These are phyloP conservation scores for Cytospora piceicola DNA, from an alignment of 2,329 filamentous ascomycete species.

Conservation along the genomic window DNA sequence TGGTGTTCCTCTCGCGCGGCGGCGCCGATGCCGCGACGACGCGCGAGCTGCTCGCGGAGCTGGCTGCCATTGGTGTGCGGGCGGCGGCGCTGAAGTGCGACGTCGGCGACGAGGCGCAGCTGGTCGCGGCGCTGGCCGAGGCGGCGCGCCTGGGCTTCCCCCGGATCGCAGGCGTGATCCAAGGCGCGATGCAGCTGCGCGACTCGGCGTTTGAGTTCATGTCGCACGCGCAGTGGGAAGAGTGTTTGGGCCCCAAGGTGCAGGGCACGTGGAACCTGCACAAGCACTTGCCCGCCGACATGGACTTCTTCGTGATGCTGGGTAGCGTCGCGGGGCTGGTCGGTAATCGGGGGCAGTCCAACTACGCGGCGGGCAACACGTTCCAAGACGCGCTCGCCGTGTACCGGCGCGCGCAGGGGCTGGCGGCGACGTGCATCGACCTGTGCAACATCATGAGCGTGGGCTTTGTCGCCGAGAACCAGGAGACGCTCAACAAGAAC, in stretches of 20 bases:
- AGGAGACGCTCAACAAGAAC: conserved; percentile 28
- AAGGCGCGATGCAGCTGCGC: conserved; percentile 35
- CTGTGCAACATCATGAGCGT: conserved; percentile 33
- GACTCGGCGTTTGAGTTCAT: conserved; percentile 28
- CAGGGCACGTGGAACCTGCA: conserved; percentile 26
- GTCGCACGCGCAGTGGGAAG: conserved; percentile 22
- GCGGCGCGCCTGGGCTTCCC: conserved; percentile 35
- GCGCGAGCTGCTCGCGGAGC: conserved; percentile 33
- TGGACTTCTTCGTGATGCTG: conserved; percentile 31
- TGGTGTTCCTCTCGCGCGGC: conserved; percentile 40
- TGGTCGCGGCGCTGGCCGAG: conserved; percentile 36
- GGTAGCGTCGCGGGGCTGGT: conserved; percentile 19
- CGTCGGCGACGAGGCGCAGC: conserved; percentile 36
- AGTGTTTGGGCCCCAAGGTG: conserved; percentile 22
- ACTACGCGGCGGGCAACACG: conserved; percentile 25
- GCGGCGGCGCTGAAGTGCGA: conserved; percentile 38
- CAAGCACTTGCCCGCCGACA: conserved; percentile 32
- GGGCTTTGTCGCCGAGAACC: conserved; percentile 33
- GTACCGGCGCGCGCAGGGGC: conserved; percentile 14
- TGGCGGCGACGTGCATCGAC: conserved; percentile 15
- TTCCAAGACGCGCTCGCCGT: conserved; percentile 42
- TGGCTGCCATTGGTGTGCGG: conserved; percentile 34
- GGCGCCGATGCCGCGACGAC: conserved; percentile 31
- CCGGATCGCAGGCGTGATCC: conserved; percentile 44
- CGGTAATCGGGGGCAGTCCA: conserved; percentile 25